Base-by-base conservation (phyloP, 2,329 filamentous ascomycete species). In the Hypoxylon rubiginosum region DNA sequence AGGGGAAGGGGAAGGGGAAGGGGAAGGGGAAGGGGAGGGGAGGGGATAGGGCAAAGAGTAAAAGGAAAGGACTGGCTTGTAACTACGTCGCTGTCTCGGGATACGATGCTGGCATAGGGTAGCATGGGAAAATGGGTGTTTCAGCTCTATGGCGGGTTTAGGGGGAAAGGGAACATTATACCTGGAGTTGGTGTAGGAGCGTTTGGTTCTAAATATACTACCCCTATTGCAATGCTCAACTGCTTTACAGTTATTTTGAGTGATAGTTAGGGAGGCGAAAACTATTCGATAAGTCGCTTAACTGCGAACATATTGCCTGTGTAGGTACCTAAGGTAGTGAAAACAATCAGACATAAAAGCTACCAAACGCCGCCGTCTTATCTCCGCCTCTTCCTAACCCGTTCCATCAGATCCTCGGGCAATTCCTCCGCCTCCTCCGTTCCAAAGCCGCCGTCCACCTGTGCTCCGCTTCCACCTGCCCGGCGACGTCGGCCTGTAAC, bases 391-490 rank as follows among this genome's bases (percentile, higher is more conserved):
- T 5, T 4, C 24, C 49, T 21, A 64, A 49, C 49, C 50, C 11
- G 58, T 10, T 36, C 48, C 1, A 4, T 41, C 30, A 21, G 17
- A 4, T 11, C 58, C n/a, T 45, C 24, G 11, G 15, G 17, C 4
- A 41, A 19, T 2, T 43, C 49, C 43, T 46, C 46, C 39, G 39
- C 17, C 45, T 60, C 60, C 57, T 67, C 10, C 64, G 49, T 41
- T 55, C 62, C 4, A 4, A 3, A 0, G 24, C 19, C 51, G 9
- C 43, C 2, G 3, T 13, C 24, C 8, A 6, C 21, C 19, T n/a
- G 21, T 21, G 28, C 46, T 45, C 53, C 3, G 41, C 48, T 9
- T 24, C 24, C 19, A 11, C 36, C 36, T 66, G 53, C 45, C 11
- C 11, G 2, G 43, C 34, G 11, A 62, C 15, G 36, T 51, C 53